Base-by-base conservation (phyloP, 768 basidiomycete species). In the Termitomyces sp. region DNA sequence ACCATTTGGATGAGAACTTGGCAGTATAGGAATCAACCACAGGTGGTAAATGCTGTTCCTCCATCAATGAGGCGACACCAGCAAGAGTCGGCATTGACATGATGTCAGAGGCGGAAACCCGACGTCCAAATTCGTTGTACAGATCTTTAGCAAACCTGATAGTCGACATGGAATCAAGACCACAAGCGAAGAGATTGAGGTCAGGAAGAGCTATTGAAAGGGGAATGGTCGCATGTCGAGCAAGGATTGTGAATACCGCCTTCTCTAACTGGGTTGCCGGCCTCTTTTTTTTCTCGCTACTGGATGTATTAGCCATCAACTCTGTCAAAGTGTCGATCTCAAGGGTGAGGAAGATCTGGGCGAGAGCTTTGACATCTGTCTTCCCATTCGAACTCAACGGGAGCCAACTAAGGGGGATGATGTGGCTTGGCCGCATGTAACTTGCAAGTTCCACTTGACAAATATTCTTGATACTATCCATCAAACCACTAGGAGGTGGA, bases 361-460 rank as follows among this genome's bases (percentile, higher is more conserved):
- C 58, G 7, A 78, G 65, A 12, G 69, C 54, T 41, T 73, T 73
- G 18, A 62, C 56, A 44, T 79, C 70, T 33, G 68, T 70, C 56
- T 69, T 70, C 18, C 75, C 74, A 48, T 71, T 68, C 11, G 71
- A 66, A 61, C 67, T 80, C 53, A 81, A 59, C 5, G 79, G 78
- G 52, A 81, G 70, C 68, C 73, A 80, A 53, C 63, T 68, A n/a
- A 81, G 65, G 7, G 78, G 75, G 29, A 81, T 68, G 50, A 81
- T 70, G 61, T 78, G 76, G 52, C 73, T 71, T 9, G 80, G 80
- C 6, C 79, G 72, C 79, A 80, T 80, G 57, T 81, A 81, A 45
- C 70, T 73, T 5, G 80, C 72, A 0, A 81, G 66, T 58, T 78
- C 73, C 6, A 56, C 59, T 35, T 77, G 72, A 55, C 75, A 78